Conservation (phyloP, 768 basidiomycete genomes). For the Suillus americanus region DNA sequence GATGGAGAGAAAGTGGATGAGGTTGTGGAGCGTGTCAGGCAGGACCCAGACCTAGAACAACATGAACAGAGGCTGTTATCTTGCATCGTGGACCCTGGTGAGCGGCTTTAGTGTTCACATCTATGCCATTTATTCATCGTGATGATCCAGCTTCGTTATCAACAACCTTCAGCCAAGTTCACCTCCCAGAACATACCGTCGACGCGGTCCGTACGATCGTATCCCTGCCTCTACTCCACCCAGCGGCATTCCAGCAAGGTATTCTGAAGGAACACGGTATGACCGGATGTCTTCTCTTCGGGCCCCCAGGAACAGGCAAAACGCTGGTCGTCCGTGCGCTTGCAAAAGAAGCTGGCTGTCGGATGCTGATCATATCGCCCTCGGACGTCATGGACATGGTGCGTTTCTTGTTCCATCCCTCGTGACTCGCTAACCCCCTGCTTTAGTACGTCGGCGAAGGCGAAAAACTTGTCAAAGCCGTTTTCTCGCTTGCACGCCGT, state of each 20-base stretch:
- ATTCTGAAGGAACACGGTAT: slow-evolving; percentile 91
- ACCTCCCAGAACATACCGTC: slow-evolving; percentile 84
- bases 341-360: slow-evolving; percentile 90
- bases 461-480: slow-evolving; percentile 85
- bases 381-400: slow-evolving; percentile 98
- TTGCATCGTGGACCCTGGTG: slow-evolving; percentile 85
- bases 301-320: slow-evolving; percentile 92
- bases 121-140: background rate
- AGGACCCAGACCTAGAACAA: slow-evolving; percentile 71
- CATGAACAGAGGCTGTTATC: slow-evolving; percentile 80
- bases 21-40: slow-evolving; percentile 74
- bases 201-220: slow-evolving; percentile 92
- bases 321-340: slow-evolving; percentile 87
- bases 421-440: slow-evolving; percentile 8
- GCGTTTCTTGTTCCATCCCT: slow-evolving; percentile 18
- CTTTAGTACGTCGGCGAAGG: slow-evolving; percentile 83
- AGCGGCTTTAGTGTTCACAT: slow-evolving; percentile 18
- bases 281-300: slow-evolving; percentile 89
- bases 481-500: slow-evolving; percentile 83
- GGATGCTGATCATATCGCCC: slow-evolving; percentile 88
- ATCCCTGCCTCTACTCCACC: slow-evolving; percentile 84
- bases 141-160: slow-evolving; percentile 60
- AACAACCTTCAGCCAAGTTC: slow-evolving; percentile 85
- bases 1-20: slow-evolving; percentile 50
- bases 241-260: slow-evolving; percentile 83